These are phyloP conservation scores for Hevea brasiliensis DNA, from an alignment of 345 rosid species.

Conservation along the genomic window DNA sequence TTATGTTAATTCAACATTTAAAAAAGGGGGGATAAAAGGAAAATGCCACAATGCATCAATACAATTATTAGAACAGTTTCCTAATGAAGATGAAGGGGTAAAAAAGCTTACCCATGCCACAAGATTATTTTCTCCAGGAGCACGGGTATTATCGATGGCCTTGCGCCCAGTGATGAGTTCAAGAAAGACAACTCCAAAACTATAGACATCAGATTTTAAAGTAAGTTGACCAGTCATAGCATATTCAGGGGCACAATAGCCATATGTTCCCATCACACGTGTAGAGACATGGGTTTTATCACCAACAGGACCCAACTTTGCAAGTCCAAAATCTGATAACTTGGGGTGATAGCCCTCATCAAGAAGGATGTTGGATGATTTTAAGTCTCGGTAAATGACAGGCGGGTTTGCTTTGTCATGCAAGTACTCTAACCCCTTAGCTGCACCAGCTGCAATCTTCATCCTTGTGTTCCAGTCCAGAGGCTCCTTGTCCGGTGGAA, in stretches of 20 bases:
- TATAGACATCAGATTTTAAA: slow-evolving; percentile 89
- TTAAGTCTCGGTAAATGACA: slow-evolving; percentile 90
- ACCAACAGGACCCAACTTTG: slow-evolving; percentile 96
- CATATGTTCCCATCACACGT: slow-evolving; percentile 99
- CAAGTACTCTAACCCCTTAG: slow-evolving; percentile 92
- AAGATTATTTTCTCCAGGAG: slow-evolving; percentile 87
- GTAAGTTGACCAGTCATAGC: slow-evolving; percentile 99
- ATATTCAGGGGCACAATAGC: slow-evolving; percentile 98
- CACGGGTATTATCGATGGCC: slow-evolving; percentile 82
- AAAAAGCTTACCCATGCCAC: slow-evolving; percentile 86
- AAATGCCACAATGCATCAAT: background rate
- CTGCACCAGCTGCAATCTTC: slow-evolving; percentile 99
- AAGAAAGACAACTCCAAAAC: slow-evolving; percentile 96
- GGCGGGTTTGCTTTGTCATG: slow-evolving; percentile 98
- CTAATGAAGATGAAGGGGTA: background rate
- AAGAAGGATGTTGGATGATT: slow-evolving; percentile 93
- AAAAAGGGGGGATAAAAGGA: background rate
- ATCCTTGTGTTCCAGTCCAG: slow-evolving; percentile 96
- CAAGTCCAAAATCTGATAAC: slow-evolving; percentile 94
- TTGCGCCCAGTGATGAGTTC: slow-evolving; percentile 96
- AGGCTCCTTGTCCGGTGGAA: slow-evolving; percentile 76
- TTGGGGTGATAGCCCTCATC: slow-evolving; percentile 91
- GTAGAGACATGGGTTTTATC: slow-evolving; percentile 98
- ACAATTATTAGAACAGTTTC: too few relatives aligned
- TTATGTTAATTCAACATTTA: slow-evolving; percentile 15